Evolutionary conservation across 331 rosid genomes (phyloP).

Genomic region (Stylosanthes scabra): DNA sequence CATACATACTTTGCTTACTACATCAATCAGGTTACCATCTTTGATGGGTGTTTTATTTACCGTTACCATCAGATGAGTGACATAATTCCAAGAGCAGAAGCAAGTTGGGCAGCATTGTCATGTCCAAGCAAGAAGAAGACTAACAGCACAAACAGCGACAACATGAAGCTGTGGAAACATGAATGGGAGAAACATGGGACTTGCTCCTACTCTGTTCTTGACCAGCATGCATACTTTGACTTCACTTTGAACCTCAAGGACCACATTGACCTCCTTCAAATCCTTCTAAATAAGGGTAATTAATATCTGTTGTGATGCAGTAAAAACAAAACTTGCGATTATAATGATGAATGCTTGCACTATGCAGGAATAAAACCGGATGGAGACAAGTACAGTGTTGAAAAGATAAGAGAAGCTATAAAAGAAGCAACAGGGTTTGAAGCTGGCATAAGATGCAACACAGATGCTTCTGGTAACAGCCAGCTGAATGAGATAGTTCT

Average conservation of each 20-base stretch:
- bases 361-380: slow-evolving; percentile 31
- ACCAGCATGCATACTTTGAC: slow-evolving; percentile 36
- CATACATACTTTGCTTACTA: background rate
- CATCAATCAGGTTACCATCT: background rate
- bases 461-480: slow-evolving; percentile 28
- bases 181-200: slow-evolving; percentile 36
- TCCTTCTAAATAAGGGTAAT: slow-evolving; percentile 28
- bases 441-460: slow-evolving; percentile 37
- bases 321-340: too few relatives aligned
- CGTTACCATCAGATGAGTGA: slow-evolving; percentile 49
- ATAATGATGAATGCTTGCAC: too few relatives aligned
- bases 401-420: background rate
- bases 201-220: slow-evolving; percentile 14
- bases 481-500: slow-evolving; percentile 37
- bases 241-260: slow-evolving; percentile 3
- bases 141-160: slow-evolving; percentile 10
- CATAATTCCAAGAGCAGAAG: background rate
- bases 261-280: slow-evolving; percentile 11
- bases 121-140: background rate
- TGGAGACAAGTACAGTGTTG: slow-evolving; percentile 10
- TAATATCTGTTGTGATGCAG: too few relatives aligned
- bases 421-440: background rate
- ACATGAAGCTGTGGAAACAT: slow-evolving; percentile 9
- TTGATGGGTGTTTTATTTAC: background rate
- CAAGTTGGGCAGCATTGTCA: slow-evolving; percentile 21